Evolutionary conservation across 768 basidiomycete genomes (phyloP).

Genomic region (Termitomyces sp.): DNA sequence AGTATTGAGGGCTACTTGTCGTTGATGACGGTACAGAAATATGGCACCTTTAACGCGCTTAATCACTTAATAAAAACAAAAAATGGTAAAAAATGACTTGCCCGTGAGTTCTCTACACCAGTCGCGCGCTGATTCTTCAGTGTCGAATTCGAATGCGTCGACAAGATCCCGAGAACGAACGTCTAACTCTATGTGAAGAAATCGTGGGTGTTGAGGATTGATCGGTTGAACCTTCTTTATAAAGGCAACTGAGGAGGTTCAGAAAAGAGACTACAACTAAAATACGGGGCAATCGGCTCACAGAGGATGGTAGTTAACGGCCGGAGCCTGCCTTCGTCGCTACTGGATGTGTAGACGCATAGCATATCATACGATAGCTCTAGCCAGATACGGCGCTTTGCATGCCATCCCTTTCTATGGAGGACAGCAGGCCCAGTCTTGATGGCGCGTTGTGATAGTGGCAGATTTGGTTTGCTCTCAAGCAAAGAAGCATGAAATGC

Average conservation of each 20-base stretch:
- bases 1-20: slow-evolving; percentile 25
- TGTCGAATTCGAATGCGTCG: slow-evolving; percentile 46
- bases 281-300: slow-evolving; percentile 22
- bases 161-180: slow-evolving; percentile 17
- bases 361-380: slow-evolving; percentile 58
- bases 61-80: neutral
- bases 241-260: slow-evolving; percentile 35
- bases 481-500: slow-evolving; percentile 62
- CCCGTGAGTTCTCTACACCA: slow-evolving; percentile 46
- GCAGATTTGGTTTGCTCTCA: slow-evolving; percentile 30
- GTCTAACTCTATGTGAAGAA: slow-evolving; percentile 32
- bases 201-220: slow-evolving; percentile 39
- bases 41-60: slow-evolving; percentile 33
- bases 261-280: neutral
- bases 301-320: slow-evolving; percentile 48
- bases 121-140: slow-evolving; percentile 43
- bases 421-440: slow-evolving; percentile 45
- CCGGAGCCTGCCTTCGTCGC: slow-evolving; percentile 46
- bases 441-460: slow-evolving; percentile 28
- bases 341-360: slow-evolving; percentile 48
- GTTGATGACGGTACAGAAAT: slow-evolving; percentile 39
- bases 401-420: slow-evolving; percentile 37
- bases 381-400: slow-evolving; percentile 51
- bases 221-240: slow-evolving; percentile 37
- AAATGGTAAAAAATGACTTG: slow-evolving; percentile 9